A percentile compares a stretch with the other conserved stretches of the same genome.
These are phyloP conservation scores for Senna tora DNA, from an alignment of 306 rosid species.

Conservation along the genomic window DNA sequence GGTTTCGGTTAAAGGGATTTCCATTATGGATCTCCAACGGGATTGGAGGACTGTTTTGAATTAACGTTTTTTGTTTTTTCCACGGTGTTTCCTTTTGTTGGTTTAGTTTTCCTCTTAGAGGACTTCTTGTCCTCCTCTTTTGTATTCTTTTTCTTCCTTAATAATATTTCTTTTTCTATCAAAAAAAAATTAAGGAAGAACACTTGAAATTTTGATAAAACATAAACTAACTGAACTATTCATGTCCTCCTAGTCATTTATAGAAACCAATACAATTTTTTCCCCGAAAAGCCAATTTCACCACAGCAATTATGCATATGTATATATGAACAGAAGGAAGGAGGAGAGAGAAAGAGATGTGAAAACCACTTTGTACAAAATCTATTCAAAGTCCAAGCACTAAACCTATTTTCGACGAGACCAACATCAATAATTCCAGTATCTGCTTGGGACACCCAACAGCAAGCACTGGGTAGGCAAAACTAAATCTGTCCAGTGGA, in stretches of 20 bases:
- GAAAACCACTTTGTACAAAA: background rate
- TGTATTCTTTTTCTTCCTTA: too few relatives aligned
- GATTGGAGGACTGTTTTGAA: too few relatives aligned
- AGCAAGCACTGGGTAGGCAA: slow-evolving; percentile 1
- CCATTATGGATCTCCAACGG: too few relatives aligned
- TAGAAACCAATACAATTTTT: background rate
- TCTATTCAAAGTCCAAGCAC: background rate
- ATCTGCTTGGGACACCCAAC: slow-evolving; percentile 2
- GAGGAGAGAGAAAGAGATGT: background rate
- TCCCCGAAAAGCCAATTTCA: background rate
- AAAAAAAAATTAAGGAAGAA: too few relatives aligned
- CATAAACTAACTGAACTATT: background rate
- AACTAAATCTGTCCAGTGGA: background rate
- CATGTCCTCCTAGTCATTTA: background rate
- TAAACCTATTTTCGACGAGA: slow-evolving; percentile 7
- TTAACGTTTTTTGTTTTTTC: too few relatives aligned
- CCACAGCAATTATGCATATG: background rate
- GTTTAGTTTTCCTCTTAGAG: too few relatives aligned
- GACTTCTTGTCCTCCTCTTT: too few relatives aligned
- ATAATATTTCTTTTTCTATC: too few relatives aligned
- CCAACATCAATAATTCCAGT: slow-evolving; percentile 4
- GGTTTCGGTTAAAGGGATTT: too few relatives aligned
- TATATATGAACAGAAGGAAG: background rate
- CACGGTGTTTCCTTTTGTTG: too few relatives aligned
- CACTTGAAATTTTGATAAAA: too few relatives aligned